Base-by-base conservation (phyloP, 1,284 basidiomycete species). In the Boletus semigastroideus region DNA sequence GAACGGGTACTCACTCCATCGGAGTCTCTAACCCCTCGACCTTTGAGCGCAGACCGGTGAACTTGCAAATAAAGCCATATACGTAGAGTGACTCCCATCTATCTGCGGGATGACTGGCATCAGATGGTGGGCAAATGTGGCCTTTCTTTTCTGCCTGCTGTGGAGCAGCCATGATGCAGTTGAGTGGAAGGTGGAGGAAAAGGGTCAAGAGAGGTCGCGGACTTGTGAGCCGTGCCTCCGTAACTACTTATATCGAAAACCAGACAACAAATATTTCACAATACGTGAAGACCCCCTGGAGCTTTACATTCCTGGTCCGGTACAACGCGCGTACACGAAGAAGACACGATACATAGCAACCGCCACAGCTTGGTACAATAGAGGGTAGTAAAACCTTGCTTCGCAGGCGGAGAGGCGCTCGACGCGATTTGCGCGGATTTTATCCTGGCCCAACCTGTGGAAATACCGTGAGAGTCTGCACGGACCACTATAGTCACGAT, bases 81-180 rank as follows among this genome's bases (percentile, higher is more conserved):
- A 92, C 80, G 69, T 90, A 92, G 58, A 88, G 71, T n/a, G 85
- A 82, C 73, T 92, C 89, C 89, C 89, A 92, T 68, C 86, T 84
- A 72, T 86, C 84, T 51, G 76, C 76, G 36, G 89, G 90, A 73
- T 89, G 87, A 43, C 66, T 78, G 36, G 86, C 87, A 63, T 76
- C 76, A 25, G 86, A 87, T 17, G 86, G 84, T 14, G 87, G 88
- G 65, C 87, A 90, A 58, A 87, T 59, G 62, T 90, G 88, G 7
- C 82, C 80, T 72, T 80, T 84, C 68, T 78, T 80, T 53, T 80
- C 76, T 48, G 59, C 28, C 58, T 64, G 71, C 52, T 62, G 48
- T 58, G 70, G 52, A 47, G 67, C 56, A 57, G 73, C 65, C 74
- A 75, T 79, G 67, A 71, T 71, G 73, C 68, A 62, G 60, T 48